Percentiles rank a stretch among this genome's conserved stretches.
phyloP scores from a whole-genome alignment of 2,329 filamentous ascomycete genomes.

The Fragosphaeria purpurea region DNA sequence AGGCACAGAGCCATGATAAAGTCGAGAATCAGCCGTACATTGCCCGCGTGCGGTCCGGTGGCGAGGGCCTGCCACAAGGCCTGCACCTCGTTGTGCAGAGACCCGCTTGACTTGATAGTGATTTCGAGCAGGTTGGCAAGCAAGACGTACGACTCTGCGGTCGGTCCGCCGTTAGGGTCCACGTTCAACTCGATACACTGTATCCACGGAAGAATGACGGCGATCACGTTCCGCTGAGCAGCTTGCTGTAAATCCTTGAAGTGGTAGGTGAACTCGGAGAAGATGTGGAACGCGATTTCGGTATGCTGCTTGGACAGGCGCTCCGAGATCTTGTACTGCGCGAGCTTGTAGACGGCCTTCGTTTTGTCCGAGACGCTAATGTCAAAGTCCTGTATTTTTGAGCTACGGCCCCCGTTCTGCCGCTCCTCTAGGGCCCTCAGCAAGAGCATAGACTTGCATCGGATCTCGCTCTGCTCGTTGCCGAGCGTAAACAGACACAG shows the following conservation, averaged over 20 bases:
- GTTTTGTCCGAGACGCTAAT: conserved; percentile 99
- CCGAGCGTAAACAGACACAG: conserved; percentile 87
- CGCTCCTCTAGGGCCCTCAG: conserved; percentile 74
- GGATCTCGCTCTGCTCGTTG: conserved; percentile 79
- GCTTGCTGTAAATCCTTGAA: conserved; percentile 79
- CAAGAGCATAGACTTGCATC: conserved; percentile 76
- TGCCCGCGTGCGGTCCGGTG: conserved; percentile 83
- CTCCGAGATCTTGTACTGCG: conserved; percentile 93
- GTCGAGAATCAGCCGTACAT: conserved; percentile 87
- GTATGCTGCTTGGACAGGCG: conserved; percentile 79
- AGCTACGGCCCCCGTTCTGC: conserved; percentile 58
- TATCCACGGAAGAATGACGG: conserved; percentile 91
- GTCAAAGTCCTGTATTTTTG: conserved; percentile 92
- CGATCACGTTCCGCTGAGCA: conserved; percentile 86
- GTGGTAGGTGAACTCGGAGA: conserved; percentile 89
- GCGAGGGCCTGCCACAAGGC: conserved; percentile 94
- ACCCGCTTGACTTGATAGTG: conserved; percentile 81
- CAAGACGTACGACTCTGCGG: conserved; percentile 85
- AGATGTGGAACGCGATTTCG: conserved; percentile 83
- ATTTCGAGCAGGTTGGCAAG: conserved; percentile 93
- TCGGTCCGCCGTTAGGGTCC: conserved; percentile 84
- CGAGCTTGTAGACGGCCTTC: conserved; percentile 92
- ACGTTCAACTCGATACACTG: conserved; percentile 87
- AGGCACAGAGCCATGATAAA: conserved; percentile 93
- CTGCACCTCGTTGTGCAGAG: conserved; percentile 91